Evolutionary conservation across 176 grass and related monocot genomes (phyloP).

Genomic region (maize (Zea mays)): DNA sequence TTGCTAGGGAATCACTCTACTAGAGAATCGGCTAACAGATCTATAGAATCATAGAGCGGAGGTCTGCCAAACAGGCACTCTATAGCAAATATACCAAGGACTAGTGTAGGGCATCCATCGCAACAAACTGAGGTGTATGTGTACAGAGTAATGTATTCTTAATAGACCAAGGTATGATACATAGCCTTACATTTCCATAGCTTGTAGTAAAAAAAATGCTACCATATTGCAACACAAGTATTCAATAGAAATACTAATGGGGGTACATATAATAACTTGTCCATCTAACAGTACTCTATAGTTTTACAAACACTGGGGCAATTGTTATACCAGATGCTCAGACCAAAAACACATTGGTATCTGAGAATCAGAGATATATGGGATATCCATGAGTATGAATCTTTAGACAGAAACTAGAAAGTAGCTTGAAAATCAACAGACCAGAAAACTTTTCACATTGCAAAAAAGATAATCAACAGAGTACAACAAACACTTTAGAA

Average conservation of each 20-base stretch:
- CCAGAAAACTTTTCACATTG: background rate
- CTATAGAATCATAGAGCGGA: too few relatives aligned
- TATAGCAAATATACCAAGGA: background rate
- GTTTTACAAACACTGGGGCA: background rate
- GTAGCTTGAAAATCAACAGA: background rate
- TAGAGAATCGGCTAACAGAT: too few relatives aligned
- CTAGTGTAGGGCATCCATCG: background rate
- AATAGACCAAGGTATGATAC: background rate
- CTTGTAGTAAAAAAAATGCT: background rate
- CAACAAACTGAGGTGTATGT: background rate
- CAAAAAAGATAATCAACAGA: constrained; percentile 10
- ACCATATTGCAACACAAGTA: background rate
- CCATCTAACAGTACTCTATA: background rate
- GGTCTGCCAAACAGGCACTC: too few relatives aligned
- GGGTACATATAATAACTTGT: background rate
- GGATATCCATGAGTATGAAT: background rate
- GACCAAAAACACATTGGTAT: background rate
- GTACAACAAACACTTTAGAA: background rate
- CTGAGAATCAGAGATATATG: background rate
- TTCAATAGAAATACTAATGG: constrained; percentile 5
- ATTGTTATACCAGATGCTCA: background rate
- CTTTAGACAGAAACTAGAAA: background rate
- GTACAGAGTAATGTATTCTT: background rate
- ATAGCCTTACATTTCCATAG: background rate
- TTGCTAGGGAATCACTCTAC: too few relatives aligned